Conservation (phyloP, 371 early-diverging fungal genomes). For the Mucor racemosus region DNA sequence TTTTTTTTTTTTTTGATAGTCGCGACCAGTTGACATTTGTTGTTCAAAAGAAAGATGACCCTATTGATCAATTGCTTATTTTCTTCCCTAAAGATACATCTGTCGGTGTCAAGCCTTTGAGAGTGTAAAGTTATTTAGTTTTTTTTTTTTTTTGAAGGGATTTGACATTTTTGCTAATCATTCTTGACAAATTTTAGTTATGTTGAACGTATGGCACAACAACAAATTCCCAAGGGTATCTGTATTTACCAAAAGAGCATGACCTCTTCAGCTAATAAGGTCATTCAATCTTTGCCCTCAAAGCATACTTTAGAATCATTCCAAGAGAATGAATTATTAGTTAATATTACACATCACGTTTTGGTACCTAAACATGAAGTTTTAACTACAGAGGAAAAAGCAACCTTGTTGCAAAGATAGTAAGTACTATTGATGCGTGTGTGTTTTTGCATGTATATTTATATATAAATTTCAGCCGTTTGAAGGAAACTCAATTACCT, state of each 20-base stretch:
- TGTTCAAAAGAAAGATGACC: slow-evolving; percentile 84
- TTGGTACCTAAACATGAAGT: slow-evolving; percentile 97
- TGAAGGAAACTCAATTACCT: slow-evolving; percentile 96
- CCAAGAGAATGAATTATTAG: slow-evolving; percentile 93
- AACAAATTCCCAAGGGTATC: slow-evolving; percentile 83
- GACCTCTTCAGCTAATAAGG: slow-evolving; percentile 92
- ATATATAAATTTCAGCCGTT: slow-evolving; percentile 60
- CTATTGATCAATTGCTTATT: slow-evolving; percentile 85
- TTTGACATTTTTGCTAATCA: no score
- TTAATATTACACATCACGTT: slow-evolving; percentile 98
- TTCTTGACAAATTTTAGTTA: slow-evolving; percentile 50
- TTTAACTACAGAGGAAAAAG: slow-evolving; percentile 90
- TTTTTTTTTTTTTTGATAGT: slow-evolving; percentile 38
- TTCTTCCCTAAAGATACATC: slow-evolving; percentile 92
- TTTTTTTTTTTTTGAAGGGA: no score
- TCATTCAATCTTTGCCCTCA: slow-evolving; percentile 66
- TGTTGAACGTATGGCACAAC: slow-evolving; percentile 84
- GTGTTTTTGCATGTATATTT: not conserved
- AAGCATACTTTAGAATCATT: slow-evolving; percentile 94
- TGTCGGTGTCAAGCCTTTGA: slow-evolving; percentile 92
- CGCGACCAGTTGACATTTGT: slow-evolving; percentile 85
- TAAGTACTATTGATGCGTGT: slow-evolving; percentile 45
- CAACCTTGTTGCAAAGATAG: slow-evolving; percentile 91
- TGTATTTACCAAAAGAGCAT: slow-evolving; percentile 84
- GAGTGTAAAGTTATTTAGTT: slow-evolving; percentile 68